A percentile compares a stretch with the other conserved stretches of the same genome.
These are phyloP conservation scores for Starmera dryadoides DNA, from an alignment of 805 yeast species.

Conservation along the genomic window DNA sequence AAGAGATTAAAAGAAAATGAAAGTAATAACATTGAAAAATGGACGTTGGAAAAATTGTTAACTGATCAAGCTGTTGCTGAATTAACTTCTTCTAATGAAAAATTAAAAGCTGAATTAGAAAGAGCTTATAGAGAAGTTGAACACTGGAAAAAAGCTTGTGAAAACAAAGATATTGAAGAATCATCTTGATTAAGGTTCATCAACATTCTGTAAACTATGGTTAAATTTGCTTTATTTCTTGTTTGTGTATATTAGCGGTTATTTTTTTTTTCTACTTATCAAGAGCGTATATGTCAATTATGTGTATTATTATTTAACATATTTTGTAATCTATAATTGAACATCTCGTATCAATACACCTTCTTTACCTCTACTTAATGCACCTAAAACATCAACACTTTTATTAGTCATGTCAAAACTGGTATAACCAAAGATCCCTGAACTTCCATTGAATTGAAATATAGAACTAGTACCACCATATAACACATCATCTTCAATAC, in stretches of 20 bases:
- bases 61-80: constrained; percentile 90
- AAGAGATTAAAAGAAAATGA: constrained; percentile 86
- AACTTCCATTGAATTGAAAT: constrained; percentile 41
- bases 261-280: no score
- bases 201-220: not conserved
- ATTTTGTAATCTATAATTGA: constrained; percentile 17
- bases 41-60: constrained; percentile 88
- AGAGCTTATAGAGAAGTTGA: constrained; percentile 91
- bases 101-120: constrained; percentile 80
- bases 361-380: constrained; percentile 56
- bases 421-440: constrained; percentile 15
- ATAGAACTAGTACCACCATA: constrained; percentile 65
- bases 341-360: constrained; percentile 59
- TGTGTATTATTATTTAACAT: not conserved
- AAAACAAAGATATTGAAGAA: not conserved
- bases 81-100: constrained; percentile 77
- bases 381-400: constrained; percentile 48
- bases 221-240: no score
- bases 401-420: constrained; percentile 34
- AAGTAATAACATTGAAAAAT: constrained; percentile 82
- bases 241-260: not conserved
- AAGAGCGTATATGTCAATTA: not conserved
- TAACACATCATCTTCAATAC: constrained; percentile 61
- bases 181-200: not conserved
- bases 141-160: constrained; percentile 53